A percentile compares a stretch with the other conserved stretches of the same genome.
phyloP scores from a whole-genome alignment of 352 stramenopile genomes.

The Elongisporangium prolatum region DNA sequence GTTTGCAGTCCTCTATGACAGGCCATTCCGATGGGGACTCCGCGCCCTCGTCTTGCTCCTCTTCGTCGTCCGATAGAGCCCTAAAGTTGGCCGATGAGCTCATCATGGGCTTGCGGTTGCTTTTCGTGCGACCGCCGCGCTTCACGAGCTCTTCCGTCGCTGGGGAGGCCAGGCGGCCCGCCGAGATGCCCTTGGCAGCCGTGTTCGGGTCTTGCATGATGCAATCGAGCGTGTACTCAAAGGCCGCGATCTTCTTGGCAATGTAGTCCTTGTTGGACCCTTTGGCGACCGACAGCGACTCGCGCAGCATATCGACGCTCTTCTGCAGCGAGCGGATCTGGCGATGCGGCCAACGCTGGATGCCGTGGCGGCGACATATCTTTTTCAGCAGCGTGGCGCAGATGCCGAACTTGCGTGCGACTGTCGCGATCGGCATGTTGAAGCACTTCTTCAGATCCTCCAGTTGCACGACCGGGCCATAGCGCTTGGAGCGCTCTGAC shows the following conservation, averaged over 20 bases:
- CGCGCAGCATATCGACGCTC: slow-evolving; percentile 77
- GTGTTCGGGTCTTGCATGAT: slow-evolving; percentile 81
- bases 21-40: slow-evolving; percentile 10
- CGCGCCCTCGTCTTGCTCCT: slow-evolving; percentile 15
- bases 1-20: slow-evolving; percentile 22
- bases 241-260: slow-evolving; percentile 75
- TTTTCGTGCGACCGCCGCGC: slow-evolving; percentile 42
- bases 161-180: slow-evolving; percentile 49
- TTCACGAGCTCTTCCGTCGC: slow-evolving; percentile 56
- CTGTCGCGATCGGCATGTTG: slow-evolving; percentile 79
- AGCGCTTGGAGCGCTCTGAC: slow-evolving; percentile 30
- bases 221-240: slow-evolving; percentile 77
- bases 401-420: slow-evolving; percentile 81
- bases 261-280: slow-evolving; percentile 79
- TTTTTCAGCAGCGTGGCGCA: slow-evolving; percentile 85
- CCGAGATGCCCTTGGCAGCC: slow-evolving; percentile 66
- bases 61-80: slow-evolving; percentile 49
- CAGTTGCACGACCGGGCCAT: slow-evolving; percentile 65
- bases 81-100: slow-evolving; percentile 9
- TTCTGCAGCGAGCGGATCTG: slow-evolving; percentile 82
- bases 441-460: slow-evolving; percentile 75
- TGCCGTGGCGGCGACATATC: slow-evolving; percentile 76
- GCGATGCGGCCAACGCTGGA: slow-evolving; percentile 79
- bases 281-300: slow-evolving; percentile 66
- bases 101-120: slow-evolving; percentile 30